phyloP scores from a whole-genome alignment of 1,284 basidiomycete species.

The Laetiporus sulphureus region DNA sequence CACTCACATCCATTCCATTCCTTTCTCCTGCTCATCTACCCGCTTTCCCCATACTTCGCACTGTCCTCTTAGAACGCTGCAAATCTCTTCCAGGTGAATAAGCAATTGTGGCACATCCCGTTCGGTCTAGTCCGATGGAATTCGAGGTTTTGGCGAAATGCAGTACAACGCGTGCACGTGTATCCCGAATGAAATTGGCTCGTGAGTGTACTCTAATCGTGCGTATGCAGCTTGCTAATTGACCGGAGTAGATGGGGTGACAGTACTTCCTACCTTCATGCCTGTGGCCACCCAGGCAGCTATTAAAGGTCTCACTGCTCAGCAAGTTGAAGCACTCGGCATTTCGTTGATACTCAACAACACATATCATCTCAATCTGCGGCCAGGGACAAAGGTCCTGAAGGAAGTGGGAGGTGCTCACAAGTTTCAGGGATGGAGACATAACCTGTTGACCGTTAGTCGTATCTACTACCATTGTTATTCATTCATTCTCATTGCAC shows the following conservation, averaged over 20 bases:
- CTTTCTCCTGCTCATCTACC: too few relatives aligned
- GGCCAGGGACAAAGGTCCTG: conserved; percentile 69
- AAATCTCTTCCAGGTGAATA: too few relatives aligned
- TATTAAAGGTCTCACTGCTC: conserved; percentile 80
- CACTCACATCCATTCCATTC: too few relatives aligned
- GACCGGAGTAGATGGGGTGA: conserved; percentile 56
- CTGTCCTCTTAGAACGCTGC: too few relatives aligned
- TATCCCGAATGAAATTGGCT: conserved; percentile 67
- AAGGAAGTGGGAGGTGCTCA: conserved; percentile 75
- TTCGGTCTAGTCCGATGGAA: too few relatives aligned
- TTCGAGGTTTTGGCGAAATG: conserved; percentile 77
- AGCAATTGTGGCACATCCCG: too few relatives aligned
- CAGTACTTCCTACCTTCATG: conserved; percentile 84
- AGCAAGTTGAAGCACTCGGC: conserved; percentile 76
- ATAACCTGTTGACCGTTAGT: conserved; percentile 70
- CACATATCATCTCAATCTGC: conserved; percentile 78
- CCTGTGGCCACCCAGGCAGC: conserved; percentile 85
- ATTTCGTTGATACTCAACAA: conserved; percentile 79
- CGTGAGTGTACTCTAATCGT: conserved; percentile 36
- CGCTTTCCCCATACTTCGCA: too few relatives aligned
- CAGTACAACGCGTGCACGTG: conserved; percentile 69
- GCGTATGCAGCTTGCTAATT: neutral
- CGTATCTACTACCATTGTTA: neutral
- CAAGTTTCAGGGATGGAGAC: conserved; percentile 77
- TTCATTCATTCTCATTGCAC: conserved; percentile 5